phyloP scores from a whole-genome alignment of 1,284 basidiomycete genomes.

The Nidula niveotomentosa region DNA sequence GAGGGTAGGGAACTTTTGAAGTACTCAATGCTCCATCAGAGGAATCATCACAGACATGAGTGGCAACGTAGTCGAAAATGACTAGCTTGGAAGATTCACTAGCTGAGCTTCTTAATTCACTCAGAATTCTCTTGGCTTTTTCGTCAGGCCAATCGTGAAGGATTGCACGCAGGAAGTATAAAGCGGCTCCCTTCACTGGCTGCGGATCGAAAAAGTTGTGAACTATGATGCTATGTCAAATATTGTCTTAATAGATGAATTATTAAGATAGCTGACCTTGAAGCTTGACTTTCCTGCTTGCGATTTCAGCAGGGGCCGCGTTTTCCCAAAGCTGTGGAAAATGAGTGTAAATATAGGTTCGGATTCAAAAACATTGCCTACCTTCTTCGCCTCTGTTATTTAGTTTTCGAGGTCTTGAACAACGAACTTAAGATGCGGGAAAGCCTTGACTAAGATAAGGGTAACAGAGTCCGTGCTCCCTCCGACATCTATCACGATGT shows the following conservation, averaged over 20 bases:
- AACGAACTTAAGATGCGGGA: constrained; percentile 47
- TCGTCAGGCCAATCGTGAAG: constrained; percentile 61
- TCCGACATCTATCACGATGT: constrained; percentile 68
- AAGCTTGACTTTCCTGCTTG: constrained; percentile 27
- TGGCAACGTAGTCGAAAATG: background rate
- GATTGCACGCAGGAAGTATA: constrained; percentile 68
- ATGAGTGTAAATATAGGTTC: background rate
- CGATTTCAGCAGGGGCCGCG: constrained; percentile 43
- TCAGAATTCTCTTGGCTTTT: background rate
- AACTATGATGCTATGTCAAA: constrained; percentile 21
- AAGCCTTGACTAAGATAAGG: constrained; percentile 63
- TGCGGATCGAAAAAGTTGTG: constrained; percentile 76
- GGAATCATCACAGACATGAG: background rate
- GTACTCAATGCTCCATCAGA: background rate
- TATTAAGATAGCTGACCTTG: constrained; percentile 52
- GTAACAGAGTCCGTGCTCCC: constrained; percentile 73
- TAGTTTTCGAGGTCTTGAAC: constrained; percentile 42
- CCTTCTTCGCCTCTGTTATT: background rate
- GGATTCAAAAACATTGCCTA: background rate
- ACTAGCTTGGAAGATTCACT: background rate
- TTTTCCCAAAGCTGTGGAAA: constrained; percentile 49
- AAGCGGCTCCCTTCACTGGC: constrained; percentile 49
- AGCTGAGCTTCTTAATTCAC: background rate
- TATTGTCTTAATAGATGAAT: background rate
- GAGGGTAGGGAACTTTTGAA: constrained; percentile 10